Base-by-base conservation (phyloP, 2,329 filamentous ascomycete genomes). In the Keithomyces neogunnii region DNA sequence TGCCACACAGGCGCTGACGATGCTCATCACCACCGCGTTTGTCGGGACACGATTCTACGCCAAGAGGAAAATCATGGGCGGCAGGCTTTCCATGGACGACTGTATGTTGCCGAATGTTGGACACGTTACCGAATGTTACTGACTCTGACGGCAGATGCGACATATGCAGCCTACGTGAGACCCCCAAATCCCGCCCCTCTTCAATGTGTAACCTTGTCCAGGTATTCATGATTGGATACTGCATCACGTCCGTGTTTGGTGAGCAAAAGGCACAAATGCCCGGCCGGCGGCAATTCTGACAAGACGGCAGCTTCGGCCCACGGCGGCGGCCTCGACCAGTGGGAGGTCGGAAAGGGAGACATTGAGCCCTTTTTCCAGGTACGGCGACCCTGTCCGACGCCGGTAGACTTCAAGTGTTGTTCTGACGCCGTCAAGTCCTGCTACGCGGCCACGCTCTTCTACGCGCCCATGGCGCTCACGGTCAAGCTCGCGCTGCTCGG, bases 401-500 rank as follows among this genome's bases (percentile, higher is more conserved):
- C 43, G 29, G 11, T 5, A 5, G 35, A 36, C 40, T 26, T 45
- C 11, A 43, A 46, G 31, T 28, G n/a, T 45, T 19, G 45, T 38
- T 26, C 26, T 3, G 4, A 26, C 39, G 10, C 29, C n/a, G 30
- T 31, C 31, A 33, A 73, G 68, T 64, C 63, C 10, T 62, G 67
- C 45, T 74, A 74, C 49, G 68, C 69, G 8, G 69, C 68, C 4
- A 72, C 70, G 26, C 65, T 74, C 49, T 67, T 74, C 56, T 74
- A 74, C 55, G 69, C 69, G 0, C 71, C 71, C 13, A 73, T 71
- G 58, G 68, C 72, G 11, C 63, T 68, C 44, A 60, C 66, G 7
- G 70, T 70, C n/a, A 73, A 73, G 50, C 66, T 72, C n/a, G 59
- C 65, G 19, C 65, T 74, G 3, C 64, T 74, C 3, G 62, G 69